Evolutionary conservation across 345 rosid genomes (phyloP), one percentile per base, ranked within the genome.

Genomic region (Turritis glabra): DNA sequence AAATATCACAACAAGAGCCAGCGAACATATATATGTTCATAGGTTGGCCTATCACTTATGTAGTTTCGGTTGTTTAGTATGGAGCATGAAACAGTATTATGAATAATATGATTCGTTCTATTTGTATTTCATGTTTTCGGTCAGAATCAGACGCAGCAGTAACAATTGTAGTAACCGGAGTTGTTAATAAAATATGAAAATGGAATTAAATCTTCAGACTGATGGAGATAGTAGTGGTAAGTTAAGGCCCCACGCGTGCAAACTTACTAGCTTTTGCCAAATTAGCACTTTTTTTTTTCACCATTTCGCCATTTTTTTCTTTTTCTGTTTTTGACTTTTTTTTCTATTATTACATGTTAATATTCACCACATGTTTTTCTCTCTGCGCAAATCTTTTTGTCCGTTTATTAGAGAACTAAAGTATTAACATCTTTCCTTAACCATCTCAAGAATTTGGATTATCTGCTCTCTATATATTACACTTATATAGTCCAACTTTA

Each of bases 361-460:
- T 0, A 25, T 25, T 38, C 5, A 38, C 44, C 43, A 38, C 43
- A 38, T n/a, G 6, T 27, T 14, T 8, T 7, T 21, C 19, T 5
- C 14, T 35, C 14, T 65, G 11, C 19, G 56, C 18, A 17, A 25
- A 18, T 47, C 4, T 18, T 30, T 33, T 60, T 60, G 59, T 48
- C 51, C 7, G 19, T 59, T 59, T 25, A 21, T 25, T 58, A 17
- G 8, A 17, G 47, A 48, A 35, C 50, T 59, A 35, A 59, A 56
- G 21, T n/a, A n/a, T n/a, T n/a, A n/a, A 43, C 64, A 1, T 55
- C 30, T 21, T 33, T 41, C 41, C 46, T 52, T 55, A 44, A 54
- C 65, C 30, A 55, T 66, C 60, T 14, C 25, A 25, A 65, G 4
- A 35, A 18, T 57, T 74, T 74, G 73, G 78, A 74, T 66, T 74